These are phyloP conservation scores for Acanthamoeba culbertsoni DNA, from an alignment of 208 protist genomes.

Conservation along the genomic window DNA sequence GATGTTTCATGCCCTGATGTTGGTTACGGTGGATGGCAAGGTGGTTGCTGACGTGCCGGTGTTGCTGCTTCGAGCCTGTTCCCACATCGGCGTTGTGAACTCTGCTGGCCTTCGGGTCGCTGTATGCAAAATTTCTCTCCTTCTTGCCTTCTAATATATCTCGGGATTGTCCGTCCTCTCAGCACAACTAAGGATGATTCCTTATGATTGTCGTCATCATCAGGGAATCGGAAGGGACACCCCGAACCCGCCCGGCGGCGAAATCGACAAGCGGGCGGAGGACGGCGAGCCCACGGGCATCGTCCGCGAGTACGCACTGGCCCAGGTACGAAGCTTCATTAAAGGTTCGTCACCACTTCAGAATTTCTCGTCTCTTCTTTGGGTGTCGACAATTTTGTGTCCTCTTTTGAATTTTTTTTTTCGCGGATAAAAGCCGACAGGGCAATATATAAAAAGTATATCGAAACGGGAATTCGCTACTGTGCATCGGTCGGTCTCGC, in stretches of 20 bases:
- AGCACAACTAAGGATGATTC: no score
- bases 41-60: constrained; percentile 73
- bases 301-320: constrained; percentile 82
- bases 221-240: constrained; percentile 77
- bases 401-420: not conserved
- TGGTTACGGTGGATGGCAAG: no score
- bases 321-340: constrained; percentile 63
- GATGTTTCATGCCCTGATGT: no score
- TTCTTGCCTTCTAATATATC: not conserved
- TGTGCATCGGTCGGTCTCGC: not conserved
- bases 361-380: not conserved
- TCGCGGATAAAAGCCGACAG: not conserved
- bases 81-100: constrained; percentile 82
- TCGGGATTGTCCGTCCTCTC: no score
- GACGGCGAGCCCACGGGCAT: constrained; percentile 80
- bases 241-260: constrained; percentile 65
- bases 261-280: constrained; percentile 64
- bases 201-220: not conserved
- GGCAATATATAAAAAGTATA: not conserved
- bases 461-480: not conserved
- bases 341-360: not conserved
- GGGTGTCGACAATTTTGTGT: not conserved
- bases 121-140: not conserved
- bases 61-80: constrained; percentile 79
- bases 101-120: constrained; percentile 70